Evolutionary conservation across 75 land plant genomes (phyloP).

Genomic region (Chamaecyparis obtusa): DNA sequence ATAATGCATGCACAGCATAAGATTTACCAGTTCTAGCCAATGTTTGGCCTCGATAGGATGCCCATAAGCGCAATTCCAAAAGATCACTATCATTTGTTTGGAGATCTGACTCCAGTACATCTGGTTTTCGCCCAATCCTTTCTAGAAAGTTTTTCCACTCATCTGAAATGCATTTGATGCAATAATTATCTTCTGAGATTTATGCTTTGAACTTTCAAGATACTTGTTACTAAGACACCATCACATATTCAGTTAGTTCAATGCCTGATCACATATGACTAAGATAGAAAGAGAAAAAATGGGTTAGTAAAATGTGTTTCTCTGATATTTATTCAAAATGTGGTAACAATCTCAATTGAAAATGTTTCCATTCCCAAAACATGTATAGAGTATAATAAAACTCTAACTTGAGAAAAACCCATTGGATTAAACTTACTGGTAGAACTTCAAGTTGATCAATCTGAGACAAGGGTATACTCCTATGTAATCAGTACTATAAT

Average conservation of each 20-base stretch:
- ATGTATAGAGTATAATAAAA: neutral
- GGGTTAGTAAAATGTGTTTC: neutral
- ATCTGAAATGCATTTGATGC: constrained; percentile 39
- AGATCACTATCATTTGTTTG: constrained; percentile 45
- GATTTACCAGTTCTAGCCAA: constrained; percentile 90
- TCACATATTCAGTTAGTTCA: neutral
- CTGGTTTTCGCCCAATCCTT: constrained; percentile 69
- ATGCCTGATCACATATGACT: neutral
- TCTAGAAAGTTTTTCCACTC: constrained; percentile 96
- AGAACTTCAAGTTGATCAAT: neutral
- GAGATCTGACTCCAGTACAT: constrained; percentile 39
- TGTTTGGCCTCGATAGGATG: constrained; percentile 97
- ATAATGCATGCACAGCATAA: neutral
- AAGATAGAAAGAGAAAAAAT: neutral
- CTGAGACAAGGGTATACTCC: neutral
- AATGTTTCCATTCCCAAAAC: neutral
- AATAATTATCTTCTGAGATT: neutral
- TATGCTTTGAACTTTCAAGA: neutral
- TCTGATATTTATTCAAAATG: neutral
- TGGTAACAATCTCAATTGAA: neutral
- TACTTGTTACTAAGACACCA: neutral
- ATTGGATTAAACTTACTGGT: neutral
- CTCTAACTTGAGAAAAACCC: neutral
- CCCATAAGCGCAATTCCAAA: constrained; percentile 92
- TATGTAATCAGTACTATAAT: neutral